Base-by-base conservation (phyloP, 306 rosid species). In the Citrullus colocynthis region DNA sequence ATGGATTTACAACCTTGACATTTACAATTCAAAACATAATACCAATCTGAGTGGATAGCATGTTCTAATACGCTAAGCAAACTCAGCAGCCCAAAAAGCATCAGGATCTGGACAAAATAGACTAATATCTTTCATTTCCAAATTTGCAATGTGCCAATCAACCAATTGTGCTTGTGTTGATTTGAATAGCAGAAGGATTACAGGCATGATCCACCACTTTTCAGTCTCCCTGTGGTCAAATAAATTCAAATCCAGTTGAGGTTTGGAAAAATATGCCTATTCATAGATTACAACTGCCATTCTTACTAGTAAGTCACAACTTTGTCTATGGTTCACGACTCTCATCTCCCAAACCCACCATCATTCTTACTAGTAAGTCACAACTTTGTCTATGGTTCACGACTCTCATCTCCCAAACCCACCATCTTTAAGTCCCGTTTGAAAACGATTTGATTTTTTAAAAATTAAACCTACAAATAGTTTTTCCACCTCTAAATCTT, bases 181-280 rank as follows among this genome's bases (percentile, higher is more conserved):
- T 91, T 95, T 95, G 85, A 89, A 84, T 71, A 90, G 82, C 79
- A 95, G 84, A 62, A 95, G 97, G 84, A 92, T 83, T 57, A 86
- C 83, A 17, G 98, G 98, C 77, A 95, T 84, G 82, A 95, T 89
- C 98, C 98, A 95, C 88, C 97, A 95, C 83, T 88, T 86, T 78
- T 92, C 97, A 60, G 86, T 91, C 60, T 94, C 97, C 92, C 98
- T 94, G 93, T 80, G 74, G 66, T 80, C 79, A 82, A 82, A 79
- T 41, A 78, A 81, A 69, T 73, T 70, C 48, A 58, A 49, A 80
- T 61, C 17, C 74, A 72, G 7, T 44, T 45, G 16, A 70, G 59
- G 41, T 72, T 48, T 2, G 37, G 10, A 28, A 51, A 34, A 49
- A 51, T 0, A 72, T 6, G 8, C 36, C 36, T 45, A 45, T 9